Evolutionary conservation across 1,139 yeast genomes (phyloP), one percentile per base, ranked within the genome.

Genomic region (Yamadazyma oceani): DNA sequence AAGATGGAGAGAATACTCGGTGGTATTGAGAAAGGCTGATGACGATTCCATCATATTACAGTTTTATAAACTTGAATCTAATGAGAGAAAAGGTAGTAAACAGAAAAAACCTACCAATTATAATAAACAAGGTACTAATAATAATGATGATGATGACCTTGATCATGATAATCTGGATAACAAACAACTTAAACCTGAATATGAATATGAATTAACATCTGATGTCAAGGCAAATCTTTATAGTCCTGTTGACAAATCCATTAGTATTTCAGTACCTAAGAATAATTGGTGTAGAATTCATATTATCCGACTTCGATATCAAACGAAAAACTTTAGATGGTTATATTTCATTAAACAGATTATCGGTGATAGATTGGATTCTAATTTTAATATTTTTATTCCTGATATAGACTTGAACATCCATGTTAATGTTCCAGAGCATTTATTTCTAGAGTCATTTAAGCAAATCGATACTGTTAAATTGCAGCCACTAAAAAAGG

Each of bases 1-100:
- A 41, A 63, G 87, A 32, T 87, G 96, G 92, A 76, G 73, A 42
- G 96, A 88, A 54, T 84, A 78, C 52, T 61, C 77, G 24, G 81
- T 83, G 2, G 85, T 83, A 3, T 78, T 83, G 0, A 63, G 92
- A 40, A 75, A 77, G 30, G 76, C 85, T 0, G 78, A 76, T 17
- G 61, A 69, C 39, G 63, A 59, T 2, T 86, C 89, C 0, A 54
- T 86, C 2, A 57, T 67, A 2, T 47, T 87, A 1, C 90, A 86
- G 50, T 76, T 88, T 42, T 82, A 79, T 57, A 75, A 74, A 21
- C 57, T 64, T 2, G 61, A 77, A 31, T 6, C 8, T 4, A 62
- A 65, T 12, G 63, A 74, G n/a, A 57, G 67, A 2, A 45, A 55
- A 5, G 58, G 60, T 14, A 11, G 38, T 48, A 19, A 46, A 49